These are phyloP conservation scores for Tolypocladium pustulatum DNA, from an alignment of 2,329 filamentous ascomycete genomes.

Conservation along the genomic window DNA sequence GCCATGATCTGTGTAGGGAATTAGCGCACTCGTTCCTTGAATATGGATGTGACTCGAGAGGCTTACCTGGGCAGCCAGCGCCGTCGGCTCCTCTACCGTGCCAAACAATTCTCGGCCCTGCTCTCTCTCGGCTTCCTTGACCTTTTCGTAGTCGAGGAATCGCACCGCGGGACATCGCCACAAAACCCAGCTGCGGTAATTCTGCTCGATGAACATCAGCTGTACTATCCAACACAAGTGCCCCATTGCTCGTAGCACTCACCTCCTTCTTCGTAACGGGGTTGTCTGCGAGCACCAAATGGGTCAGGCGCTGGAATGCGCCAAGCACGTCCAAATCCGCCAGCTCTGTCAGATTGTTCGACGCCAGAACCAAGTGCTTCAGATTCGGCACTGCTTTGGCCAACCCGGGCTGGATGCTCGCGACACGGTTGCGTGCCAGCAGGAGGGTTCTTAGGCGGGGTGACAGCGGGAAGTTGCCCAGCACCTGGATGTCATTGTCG, in stretches of 20 bases:
- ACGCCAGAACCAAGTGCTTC: constrained; percentile 68
- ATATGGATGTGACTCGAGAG: neutral
- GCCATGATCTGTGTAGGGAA: constrained; percentile 56
- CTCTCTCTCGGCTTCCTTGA: constrained; percentile 74
- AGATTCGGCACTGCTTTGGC: constrained; percentile 71
- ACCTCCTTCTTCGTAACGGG: constrained; percentile 91
- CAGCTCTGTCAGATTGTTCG: constrained; percentile 75
- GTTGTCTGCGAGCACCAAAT: constrained; percentile 76
- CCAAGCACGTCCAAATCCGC: constrained; percentile 77
- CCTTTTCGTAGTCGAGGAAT: constrained; percentile 87
- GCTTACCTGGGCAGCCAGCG: constrained; percentile 57
- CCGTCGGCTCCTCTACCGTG: constrained; percentile 64
- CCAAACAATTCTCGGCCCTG: constrained; percentile 77
- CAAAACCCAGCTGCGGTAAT: constrained; percentile 88
- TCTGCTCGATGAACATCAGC: constrained; percentile 32
- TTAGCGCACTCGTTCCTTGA: neutral
- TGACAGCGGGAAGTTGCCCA: constrained; percentile 88
- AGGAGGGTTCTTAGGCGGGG: constrained; percentile 81
- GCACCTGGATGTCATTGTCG: constrained; percentile 87
- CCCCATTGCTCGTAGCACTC: constrained; percentile 19
- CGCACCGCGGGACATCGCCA: constrained; percentile 77
- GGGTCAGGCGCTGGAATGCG: constrained; percentile 59
- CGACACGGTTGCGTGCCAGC: constrained; percentile 79
- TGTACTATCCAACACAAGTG: neutral
- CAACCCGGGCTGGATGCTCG: constrained; percentile 67